phyloP scores from a whole-genome alignment of 345 rosid genomes.

The Turnera subulata region DNA sequence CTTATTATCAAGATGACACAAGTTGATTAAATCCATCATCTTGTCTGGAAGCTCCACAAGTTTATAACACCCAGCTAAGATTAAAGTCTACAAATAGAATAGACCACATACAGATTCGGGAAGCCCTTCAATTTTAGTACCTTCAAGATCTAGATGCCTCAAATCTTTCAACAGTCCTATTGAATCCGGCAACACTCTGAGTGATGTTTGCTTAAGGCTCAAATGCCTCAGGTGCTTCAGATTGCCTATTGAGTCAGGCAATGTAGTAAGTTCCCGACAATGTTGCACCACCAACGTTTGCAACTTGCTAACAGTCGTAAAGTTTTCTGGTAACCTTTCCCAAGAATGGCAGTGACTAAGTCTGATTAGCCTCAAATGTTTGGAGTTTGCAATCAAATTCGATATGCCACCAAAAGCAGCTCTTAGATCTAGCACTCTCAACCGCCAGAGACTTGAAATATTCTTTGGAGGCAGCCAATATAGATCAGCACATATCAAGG shows the following conservation, averaged over 20 bases:
- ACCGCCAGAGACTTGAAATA: neutral
- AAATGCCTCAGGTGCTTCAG: too few relatives aligned
- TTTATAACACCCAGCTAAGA: neutral
- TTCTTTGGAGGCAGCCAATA: neutral
- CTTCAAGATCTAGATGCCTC: neutral
- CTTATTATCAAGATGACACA: slow-evolving; percentile 5
- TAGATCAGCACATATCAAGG: neutral
- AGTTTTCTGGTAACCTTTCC: too few relatives aligned
- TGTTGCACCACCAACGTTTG: too few relatives aligned
- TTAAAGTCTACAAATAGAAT: slow-evolving; percentile 1
- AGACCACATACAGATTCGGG: slow-evolving; percentile 6
- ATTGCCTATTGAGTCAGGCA: too few relatives aligned
- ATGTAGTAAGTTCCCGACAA: too few relatives aligned
- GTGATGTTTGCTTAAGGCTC: too few relatives aligned
- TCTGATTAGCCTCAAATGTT: too few relatives aligned
- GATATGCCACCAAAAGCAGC: too few relatives aligned
- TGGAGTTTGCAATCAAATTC: too few relatives aligned
- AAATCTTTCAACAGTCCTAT: slow-evolving; percentile 6
- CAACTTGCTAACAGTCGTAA: too few relatives aligned
- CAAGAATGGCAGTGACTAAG: too few relatives aligned
- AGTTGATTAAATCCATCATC: neutral
- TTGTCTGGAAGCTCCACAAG: slow-evolving; percentile 3
- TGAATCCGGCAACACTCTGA: slow-evolving; percentile 1
- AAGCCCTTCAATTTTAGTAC: neutral
- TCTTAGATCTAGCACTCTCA: too few relatives aligned